Percentiles rank a stretch among this genome's conserved stretches.
phyloP scores from a whole-genome alignment of 352 stramenopile genomes.

The Peronospora tabacina region DNA sequence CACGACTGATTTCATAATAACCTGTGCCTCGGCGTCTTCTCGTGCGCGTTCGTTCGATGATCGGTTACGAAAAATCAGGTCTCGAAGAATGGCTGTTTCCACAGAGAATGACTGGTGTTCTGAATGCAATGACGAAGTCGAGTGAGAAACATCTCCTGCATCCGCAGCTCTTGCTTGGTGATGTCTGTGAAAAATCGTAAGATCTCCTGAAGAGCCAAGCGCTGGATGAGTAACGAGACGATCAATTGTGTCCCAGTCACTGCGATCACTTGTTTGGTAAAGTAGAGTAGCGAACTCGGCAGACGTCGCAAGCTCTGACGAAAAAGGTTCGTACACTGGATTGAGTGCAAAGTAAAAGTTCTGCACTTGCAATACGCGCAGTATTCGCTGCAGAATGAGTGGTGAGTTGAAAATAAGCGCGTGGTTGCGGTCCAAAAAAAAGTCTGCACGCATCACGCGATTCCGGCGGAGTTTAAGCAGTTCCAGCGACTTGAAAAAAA shows the following conservation, averaged over 20 bases:
- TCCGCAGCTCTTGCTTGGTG: constrained; percentile 19
- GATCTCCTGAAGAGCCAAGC: constrained; percentile 39
- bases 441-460: constrained; percentile 68
- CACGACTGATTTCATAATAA: constrained; percentile 91
- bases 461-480: constrained; percentile 83
- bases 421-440: constrained; percentile 91
- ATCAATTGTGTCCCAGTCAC: constrained; percentile 69
- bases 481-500: constrained; percentile 91
- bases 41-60: constrained; percentile 39
- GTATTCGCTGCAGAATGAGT: constrained; percentile 60
- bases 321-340: constrained; percentile 75
- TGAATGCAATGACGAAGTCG: constrained; percentile 18
- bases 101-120: constrained; percentile 46
- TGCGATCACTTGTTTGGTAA: constrained; percentile 62
- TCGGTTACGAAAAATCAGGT: constrained; percentile 66
- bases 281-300: constrained; percentile 77
- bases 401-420: constrained; percentile 85
- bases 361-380: constrained; percentile 70
- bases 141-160: constrained; percentile 5
- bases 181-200: constrained; percentile 47
- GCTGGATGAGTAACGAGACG: constrained; percentile 44
- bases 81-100: constrained; percentile 58
- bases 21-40: constrained; percentile 65
- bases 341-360: constrained; percentile 84
- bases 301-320: constrained; percentile 69